These are phyloP conservation scores for Irineochytrium annulatum DNA, from an alignment of 192 early-diverging fungal genomes.

Conservation along the genomic window DNA sequence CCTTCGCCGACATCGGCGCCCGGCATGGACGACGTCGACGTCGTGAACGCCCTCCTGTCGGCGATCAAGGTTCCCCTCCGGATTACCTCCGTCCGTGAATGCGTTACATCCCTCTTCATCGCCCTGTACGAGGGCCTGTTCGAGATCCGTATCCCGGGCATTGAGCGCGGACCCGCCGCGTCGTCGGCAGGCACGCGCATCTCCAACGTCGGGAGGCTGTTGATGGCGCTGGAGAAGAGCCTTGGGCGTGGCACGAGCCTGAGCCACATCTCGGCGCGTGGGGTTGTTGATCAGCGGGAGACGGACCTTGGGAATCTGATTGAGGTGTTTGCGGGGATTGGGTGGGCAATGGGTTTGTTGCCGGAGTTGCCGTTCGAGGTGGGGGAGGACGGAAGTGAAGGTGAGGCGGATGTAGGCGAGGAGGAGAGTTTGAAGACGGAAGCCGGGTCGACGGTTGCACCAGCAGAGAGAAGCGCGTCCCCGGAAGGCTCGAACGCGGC, in stretches of 20 bases:
- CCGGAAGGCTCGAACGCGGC: not conserved
- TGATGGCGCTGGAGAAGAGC: not conserved
- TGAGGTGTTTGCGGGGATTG: not conserved
- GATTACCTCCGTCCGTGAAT: conserved; percentile 5
- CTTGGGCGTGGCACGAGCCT: not conserved
- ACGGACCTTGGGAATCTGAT: conserved; percentile 6
- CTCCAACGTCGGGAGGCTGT: not conserved
- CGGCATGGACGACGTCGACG: too few relatives aligned
- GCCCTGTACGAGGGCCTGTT: conserved; percentile 16
- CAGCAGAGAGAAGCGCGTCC: not conserved
- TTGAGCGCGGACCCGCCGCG: not conserved
- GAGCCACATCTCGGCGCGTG: conserved; percentile 8
- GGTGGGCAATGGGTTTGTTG: not conserved
- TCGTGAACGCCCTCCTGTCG: not conserved
- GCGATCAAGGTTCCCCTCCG: not conserved
- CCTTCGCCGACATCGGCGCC: too few relatives aligned
- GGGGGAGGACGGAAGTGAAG: not conserved
- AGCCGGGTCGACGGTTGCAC: too few relatives aligned
- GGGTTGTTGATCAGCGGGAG: conserved; percentile 4
- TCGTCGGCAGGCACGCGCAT: not conserved
- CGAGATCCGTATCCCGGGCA: not conserved
- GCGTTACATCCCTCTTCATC: conserved; percentile 20
- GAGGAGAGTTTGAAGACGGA: not conserved
- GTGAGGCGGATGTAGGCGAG: not conserved
- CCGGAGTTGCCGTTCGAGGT: not conserved